Base-by-base conservation (phyloP, 495 filamentous ascomycete genomes). In the Tuber borchii region DNA sequence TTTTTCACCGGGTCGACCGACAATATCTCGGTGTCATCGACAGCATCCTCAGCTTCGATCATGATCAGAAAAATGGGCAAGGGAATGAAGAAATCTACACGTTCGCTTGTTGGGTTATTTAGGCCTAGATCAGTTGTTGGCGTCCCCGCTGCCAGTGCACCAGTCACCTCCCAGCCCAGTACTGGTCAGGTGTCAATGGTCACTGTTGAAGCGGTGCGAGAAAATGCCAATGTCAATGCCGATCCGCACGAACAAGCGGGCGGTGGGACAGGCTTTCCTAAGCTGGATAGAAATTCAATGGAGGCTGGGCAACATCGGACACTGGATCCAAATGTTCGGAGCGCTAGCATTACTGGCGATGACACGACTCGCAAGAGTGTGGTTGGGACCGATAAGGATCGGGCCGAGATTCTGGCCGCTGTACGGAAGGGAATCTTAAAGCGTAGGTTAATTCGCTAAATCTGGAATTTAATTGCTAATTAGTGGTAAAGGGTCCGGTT, bases 1-100 rank as follows among this genome's bases (percentile, higher is more conserved):
- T 88, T 95, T 76, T 97, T 97, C 84, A 87, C 90, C 37, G 92
- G 93, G 39, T 99, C 95, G 43, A 98, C 94, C 12, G 95, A 99
- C 85, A 97, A 98, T 76, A 84, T 99, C 22, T 98, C 96, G 4
- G 93, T 99, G 73, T 97, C 95, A 7, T 98, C 96, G 19, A 98
- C 95, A 26, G 95, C 95, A 43, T 98, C 96, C 10, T 99, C 95
- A 34, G 95, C 95, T 39, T 98, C 96, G 48, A 91, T 99, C 78
- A 99, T 99, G 95, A 94, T 99, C 82, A 90, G 95, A 43, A 99
- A 99, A 87, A 98, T 99, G 96, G 96, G 95, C 80, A 92, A 93
- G 76, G 94, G 96, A 34, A 91, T 97, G 91, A 99, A 97, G 88
- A 94, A 93, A 84, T 90, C 92, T 26, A 91, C 90, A 37, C 87